phyloP scores from a whole-genome alignment of 345 rosid genomes.

The Boechera stricta region DNA sequence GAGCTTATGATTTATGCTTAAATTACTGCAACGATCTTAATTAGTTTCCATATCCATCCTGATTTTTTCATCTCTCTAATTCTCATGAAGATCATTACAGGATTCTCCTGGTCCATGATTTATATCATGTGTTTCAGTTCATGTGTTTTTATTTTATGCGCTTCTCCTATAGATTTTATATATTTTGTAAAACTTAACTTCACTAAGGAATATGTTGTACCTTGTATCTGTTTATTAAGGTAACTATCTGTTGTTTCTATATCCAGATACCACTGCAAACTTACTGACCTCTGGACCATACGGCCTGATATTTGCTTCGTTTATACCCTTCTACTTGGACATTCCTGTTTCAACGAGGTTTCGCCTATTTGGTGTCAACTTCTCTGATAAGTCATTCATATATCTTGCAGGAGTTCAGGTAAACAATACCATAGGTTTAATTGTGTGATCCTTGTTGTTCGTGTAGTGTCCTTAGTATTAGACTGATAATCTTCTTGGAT shows the following conservation, averaged over 20 bases:
- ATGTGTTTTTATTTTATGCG: neutral
- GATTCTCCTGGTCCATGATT: neutral
- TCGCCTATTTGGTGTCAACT: constrained; percentile 69
- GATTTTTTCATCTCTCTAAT: neutral
- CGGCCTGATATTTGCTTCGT: constrained; percentile 92
- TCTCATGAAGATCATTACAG: neutral
- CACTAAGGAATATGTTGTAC: neutral
- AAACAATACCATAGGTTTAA: constrained; percentile 15
- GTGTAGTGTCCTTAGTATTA: neutral
- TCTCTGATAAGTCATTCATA: constrained; percentile 92
- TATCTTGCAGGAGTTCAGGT: constrained; percentile 99
- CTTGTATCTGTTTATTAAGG: constrained; percentile 7
- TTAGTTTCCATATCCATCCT: neutral
- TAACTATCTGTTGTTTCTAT: constrained; percentile 20
- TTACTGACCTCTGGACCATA: constrained; percentile 86
- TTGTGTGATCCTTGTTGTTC: constrained; percentile 16
- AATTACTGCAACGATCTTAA: neutral
- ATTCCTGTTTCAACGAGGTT: constrained; percentile 93
- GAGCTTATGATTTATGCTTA: constrained; percentile 8
- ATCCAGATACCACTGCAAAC: constrained; percentile 71
- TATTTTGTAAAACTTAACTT: neutral
- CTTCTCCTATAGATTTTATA: constrained; percentile 4
- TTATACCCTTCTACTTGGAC: constrained; percentile 86
- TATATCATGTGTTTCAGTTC: constrained; percentile 10
- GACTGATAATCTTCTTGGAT: constrained; percentile 7